These are phyloP conservation scores for Allium fistulosum DNA, from an alignment of 106 monocot species.

Conservation along the genomic window DNA sequence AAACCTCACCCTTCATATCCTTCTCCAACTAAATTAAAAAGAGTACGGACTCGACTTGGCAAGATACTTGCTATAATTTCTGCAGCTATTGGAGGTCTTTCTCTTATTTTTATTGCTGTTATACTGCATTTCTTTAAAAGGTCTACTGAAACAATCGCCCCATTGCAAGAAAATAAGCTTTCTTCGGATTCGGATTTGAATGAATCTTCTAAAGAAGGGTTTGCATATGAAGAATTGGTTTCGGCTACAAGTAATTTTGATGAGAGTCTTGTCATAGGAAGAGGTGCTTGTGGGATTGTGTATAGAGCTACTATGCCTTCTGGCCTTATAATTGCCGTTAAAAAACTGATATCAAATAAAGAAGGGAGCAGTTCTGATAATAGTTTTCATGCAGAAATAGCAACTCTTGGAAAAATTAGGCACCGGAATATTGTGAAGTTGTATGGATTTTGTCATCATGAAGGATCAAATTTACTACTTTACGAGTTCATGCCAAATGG, in stretches of 20 bases:
- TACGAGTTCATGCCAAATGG: conserved; percentile 95
- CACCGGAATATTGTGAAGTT: conserved; percentile 96
- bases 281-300: conserved; percentile 83
- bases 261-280: conserved; percentile 68
- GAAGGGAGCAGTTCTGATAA: conserved; percentile 64
- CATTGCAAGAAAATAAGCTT: conserved; percentile 61
- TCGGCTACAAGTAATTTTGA: conserved; percentile 78
- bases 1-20: conserved; percentile 17
- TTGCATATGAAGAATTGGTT: conserved; percentile 60
- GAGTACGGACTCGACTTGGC: conserved; percentile 23
- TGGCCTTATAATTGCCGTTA: conserved; percentile 68
- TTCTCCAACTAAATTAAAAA: conserved; percentile 9
- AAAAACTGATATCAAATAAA: conserved; percentile 71
- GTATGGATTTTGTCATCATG: conserved; percentile 79
- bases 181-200: conserved; percentile 28
- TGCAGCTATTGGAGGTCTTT: conserved; percentile 64
- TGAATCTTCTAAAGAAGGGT: conserved; percentile 49
- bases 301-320: conserved; percentile 70
- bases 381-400: conserved; percentile 87
- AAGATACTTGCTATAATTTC: conserved; percentile 59
- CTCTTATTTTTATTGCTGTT: conserved; percentile 69
- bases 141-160: conserved; percentile 28
- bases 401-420: conserved; percentile 87
- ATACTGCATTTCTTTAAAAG: conserved; percentile 56
- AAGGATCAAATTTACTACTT: conserved; percentile 71